phyloP scores from a whole-genome alignment of 345 rosid species.

The Punica granatum region DNA sequence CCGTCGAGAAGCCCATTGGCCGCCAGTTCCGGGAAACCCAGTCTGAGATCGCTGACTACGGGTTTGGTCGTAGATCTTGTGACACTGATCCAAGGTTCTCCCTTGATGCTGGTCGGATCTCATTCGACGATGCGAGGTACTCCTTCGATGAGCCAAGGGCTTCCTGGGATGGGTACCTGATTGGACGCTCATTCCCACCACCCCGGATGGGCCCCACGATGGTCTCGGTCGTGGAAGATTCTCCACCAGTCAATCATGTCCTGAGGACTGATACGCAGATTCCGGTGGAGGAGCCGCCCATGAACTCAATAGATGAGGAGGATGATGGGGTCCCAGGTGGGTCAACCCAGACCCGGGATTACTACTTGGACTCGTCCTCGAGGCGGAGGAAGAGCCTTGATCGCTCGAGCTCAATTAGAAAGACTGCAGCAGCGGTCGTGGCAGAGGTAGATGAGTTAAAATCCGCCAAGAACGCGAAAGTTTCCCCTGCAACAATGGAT shows the following conservation, averaged over 20 bases:
- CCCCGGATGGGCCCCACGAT: conserved; percentile 73
- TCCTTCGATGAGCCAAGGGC: conserved; percentile 98
- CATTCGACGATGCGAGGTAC: conserved; percentile 78
- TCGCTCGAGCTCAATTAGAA: conserved; percentile 66
- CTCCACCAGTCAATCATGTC: conserved; percentile 67
- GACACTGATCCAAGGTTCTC: conserved; percentile 98
- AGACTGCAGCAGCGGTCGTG: conserved; percentile 67
- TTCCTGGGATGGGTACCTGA: conserved; percentile 86
- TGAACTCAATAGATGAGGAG: conserved; percentile 35
- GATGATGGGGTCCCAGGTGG: conserved; percentile 77
- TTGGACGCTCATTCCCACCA: conserved; percentile 52
- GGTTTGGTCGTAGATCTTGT: conserved; percentile 92
- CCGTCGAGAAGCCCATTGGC: conserved; percentile 91
- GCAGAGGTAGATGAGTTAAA: conserved; percentile 77
- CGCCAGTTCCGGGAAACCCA: conserved; percentile 90
- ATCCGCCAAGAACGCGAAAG: conserved; percentile 55
- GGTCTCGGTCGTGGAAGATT: conserved; percentile 90
- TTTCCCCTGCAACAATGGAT: conserved; percentile 57
- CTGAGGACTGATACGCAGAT: conserved; percentile 60
- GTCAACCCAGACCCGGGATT: conserved; percentile 80
- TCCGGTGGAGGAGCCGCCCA: conserved; percentile 60
- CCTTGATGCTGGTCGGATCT: conserved; percentile 65
- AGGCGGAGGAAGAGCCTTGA: conserved; percentile 87
- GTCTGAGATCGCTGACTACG: conserved; percentile 96
- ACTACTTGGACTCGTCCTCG: conserved; percentile 73